Conservation (phyloP, 371 early-diverging fungal species). For the Rhizopus delemar region DNA sequence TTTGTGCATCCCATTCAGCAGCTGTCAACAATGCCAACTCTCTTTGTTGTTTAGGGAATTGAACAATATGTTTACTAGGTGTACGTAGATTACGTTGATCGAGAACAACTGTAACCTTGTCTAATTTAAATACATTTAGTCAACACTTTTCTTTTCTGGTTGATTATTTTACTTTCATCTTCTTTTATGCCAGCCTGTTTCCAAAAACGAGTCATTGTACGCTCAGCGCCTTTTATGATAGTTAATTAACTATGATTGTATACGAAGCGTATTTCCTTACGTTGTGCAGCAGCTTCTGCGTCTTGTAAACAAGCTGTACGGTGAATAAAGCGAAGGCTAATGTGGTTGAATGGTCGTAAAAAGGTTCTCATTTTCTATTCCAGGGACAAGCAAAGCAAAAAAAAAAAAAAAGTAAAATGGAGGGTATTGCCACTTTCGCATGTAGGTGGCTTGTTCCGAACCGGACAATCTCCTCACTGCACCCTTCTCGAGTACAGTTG, state of each 20-base stretch:
- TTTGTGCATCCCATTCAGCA: conserved; percentile 93
- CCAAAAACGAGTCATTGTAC: conserved; percentile 77
- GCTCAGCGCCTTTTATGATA: conserved; percentile 50
- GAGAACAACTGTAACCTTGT: conserved; percentile 63
- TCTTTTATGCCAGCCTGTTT: conserved; percentile 65
- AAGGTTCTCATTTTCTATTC: not conserved
- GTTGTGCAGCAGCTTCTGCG: conserved; percentile 28
- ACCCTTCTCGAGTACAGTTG: too few species aligned
- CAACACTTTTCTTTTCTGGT: not conserved
- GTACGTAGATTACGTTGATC: conserved; percentile 85
- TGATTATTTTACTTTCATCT: conserved; percentile 45
- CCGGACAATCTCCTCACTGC: not conserved
- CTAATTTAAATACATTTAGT: conserved; percentile 27
- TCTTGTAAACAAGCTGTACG: conserved; percentile 12
- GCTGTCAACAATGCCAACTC: conserved; percentile 81
- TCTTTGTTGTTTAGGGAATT: conserved; percentile 58
- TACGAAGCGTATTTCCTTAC: conserved; percentile 7
- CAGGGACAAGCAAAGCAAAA: not conserved
- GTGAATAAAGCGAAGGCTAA: conserved; percentile 18
- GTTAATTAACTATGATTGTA: not conserved
- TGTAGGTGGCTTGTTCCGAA: not conserved
- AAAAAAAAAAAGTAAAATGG: not conserved
- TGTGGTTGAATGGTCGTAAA: not conserved
- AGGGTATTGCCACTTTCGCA: not conserved
- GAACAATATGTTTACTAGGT: conserved; percentile 73